Percentiles rank a stretch among this genome's conserved stretches.
phyloP scores from a whole-genome alignment of 305 asterid genomes.

The Withania somnifera region DNA sequence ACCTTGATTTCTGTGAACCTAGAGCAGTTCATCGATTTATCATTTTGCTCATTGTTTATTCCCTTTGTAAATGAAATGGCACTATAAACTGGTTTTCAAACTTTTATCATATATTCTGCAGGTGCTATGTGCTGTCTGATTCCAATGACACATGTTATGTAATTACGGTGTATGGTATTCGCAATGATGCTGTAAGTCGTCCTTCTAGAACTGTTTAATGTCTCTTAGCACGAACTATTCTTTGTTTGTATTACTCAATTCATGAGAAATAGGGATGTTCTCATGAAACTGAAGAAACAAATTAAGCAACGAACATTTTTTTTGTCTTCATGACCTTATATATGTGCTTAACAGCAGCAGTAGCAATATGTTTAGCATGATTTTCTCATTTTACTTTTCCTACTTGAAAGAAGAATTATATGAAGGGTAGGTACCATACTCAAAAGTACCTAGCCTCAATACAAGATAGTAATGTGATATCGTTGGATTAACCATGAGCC shows the following conservation, averaged over 20 bases:
- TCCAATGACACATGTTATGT: conserved; percentile 58
- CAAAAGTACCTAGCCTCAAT: neutral
- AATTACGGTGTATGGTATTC: conserved; percentile 59
- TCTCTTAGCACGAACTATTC: neutral
- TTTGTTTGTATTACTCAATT: neutral
- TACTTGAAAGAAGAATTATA: neutral
- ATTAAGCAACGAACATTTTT: neutral
- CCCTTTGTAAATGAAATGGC: neutral
- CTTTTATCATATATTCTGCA: conserved; percentile 17
- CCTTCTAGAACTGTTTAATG: neutral
- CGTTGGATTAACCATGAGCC: neutral
- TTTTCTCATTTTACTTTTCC: neutral
- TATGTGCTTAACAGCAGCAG: neutral
- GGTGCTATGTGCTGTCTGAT: conserved; percentile 75
- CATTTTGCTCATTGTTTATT: neutral
- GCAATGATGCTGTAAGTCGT: conserved; percentile 59
- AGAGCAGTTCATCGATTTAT: neutral
- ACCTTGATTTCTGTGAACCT: neutral
- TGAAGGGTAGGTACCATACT: neutral
- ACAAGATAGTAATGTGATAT: neutral
- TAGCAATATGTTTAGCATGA: neutral
- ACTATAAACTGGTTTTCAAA: neutral
- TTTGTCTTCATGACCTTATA: neutral
- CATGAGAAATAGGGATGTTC: neutral
- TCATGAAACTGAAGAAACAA: neutral